Evolutionary conservation across 257 asterid genomes (phyloP).

Genomic region (Echites panduratus): DNA sequence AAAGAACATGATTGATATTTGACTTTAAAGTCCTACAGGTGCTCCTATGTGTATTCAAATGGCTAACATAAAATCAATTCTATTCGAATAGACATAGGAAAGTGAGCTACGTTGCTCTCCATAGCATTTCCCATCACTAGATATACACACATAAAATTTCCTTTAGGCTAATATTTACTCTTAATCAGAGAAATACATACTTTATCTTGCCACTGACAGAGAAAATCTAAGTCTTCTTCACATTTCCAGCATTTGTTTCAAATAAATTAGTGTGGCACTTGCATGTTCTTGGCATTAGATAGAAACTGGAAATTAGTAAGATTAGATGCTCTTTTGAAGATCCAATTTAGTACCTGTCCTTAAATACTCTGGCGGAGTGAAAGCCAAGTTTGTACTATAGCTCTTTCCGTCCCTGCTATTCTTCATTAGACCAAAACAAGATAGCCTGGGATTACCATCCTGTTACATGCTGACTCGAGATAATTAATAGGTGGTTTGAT

Average conservation of each 20-base stretch:
- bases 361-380: conserved; percentile 45
- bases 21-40: not conserved
- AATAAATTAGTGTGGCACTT: not conserved
- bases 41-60: too few species aligned
- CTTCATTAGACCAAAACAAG: conserved; percentile 51
- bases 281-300: not conserved
- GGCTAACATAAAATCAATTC: too few species aligned
- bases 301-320: not conserved
- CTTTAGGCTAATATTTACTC: not conserved
- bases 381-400: conserved; percentile 43
- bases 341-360: conserved; percentile 28
- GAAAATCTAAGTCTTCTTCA: not conserved
- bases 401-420: conserved; percentile 49
- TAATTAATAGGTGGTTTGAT: conserved; percentile 8
- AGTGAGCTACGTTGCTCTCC: too few species aligned
- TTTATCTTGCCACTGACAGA: not conserved
- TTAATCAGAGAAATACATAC: not conserved
- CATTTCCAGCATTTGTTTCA: not conserved
- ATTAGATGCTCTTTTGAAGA: not conserved
- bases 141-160: not conserved
- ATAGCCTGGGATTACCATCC: conserved; percentile 45
- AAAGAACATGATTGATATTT: not conserved
- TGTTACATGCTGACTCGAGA: conserved; percentile 12
- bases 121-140: too few species aligned
- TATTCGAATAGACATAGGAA: too few species aligned